Evolutionary conservation across 306 rosid species (phyloP).

Genomic region (Quercus berberidifolia): DNA sequence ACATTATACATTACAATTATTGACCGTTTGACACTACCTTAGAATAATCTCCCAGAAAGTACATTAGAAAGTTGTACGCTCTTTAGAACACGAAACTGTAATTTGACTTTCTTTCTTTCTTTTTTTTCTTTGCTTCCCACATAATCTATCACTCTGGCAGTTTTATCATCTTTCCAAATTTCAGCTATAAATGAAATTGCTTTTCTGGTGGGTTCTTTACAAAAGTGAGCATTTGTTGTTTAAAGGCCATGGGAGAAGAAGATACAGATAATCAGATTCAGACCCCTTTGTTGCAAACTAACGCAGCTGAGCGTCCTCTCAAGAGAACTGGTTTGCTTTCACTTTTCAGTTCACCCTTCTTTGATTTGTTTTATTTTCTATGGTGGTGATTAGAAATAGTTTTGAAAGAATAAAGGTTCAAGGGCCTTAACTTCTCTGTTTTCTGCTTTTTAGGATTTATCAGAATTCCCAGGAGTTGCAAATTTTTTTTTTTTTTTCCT

Average conservation of each 20-base stretch:
- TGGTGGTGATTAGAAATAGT: too few relatives aligned
- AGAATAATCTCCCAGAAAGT: too few relatives aligned
- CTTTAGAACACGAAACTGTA: background rate
- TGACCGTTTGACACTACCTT: too few relatives aligned
- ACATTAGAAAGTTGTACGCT: too few relatives aligned
- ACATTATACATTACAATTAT: too few relatives aligned
- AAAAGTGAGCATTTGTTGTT: background rate
- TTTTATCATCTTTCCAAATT: background rate
- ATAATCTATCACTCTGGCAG: background rate
- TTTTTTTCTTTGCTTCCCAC: background rate
- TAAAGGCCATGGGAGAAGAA: background rate
- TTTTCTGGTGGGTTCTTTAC: background rate
- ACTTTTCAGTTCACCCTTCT: background rate
- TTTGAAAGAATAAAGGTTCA: too few relatives aligned
- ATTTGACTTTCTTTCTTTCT: background rate
- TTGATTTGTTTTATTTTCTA: too few relatives aligned
- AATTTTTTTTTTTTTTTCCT: background rate
- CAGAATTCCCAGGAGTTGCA: background rate
- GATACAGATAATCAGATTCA: too few relatives aligned
- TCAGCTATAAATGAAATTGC: background rate
- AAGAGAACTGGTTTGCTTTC: slow-evolving; percentile 2
- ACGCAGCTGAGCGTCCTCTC: background rate
- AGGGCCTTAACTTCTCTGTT: background rate
- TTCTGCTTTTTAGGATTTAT: background rate
- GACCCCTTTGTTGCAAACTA: background rate